phyloP scores from a whole-genome alignment of 495 filamentous ascomycete genomes.

The Neurospora hispaniola region DNA sequence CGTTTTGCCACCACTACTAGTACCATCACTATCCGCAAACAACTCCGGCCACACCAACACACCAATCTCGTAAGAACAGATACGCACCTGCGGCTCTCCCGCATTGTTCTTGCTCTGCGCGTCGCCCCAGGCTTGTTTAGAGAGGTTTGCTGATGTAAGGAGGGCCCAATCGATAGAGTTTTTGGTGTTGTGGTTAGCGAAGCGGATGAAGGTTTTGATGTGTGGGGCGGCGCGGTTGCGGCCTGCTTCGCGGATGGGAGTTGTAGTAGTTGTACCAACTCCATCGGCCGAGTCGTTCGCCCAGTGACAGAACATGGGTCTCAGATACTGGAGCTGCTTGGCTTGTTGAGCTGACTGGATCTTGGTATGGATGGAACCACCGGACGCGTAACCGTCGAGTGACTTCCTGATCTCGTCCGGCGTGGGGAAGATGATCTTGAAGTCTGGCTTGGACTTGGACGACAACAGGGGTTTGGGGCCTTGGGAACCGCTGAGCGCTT shows the following conservation, averaged over 20 bases:
- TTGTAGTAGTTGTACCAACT: not conserved
- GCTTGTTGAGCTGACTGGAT: slow-evolving; percentile 54
- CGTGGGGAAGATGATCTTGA: slow-evolving; percentile 71
- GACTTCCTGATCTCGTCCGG: slow-evolving; percentile 66
- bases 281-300: slow-evolving; percentile 40
- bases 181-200: slow-evolving; percentile 40
- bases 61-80: slow-evolving; percentile 78
- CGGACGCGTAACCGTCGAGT: slow-evolving; percentile 68
- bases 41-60: slow-evolving; percentile 78
- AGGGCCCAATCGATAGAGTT: slow-evolving; percentile 93
- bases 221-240: slow-evolving; percentile 78
- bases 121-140: slow-evolving; percentile 85
- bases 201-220: slow-evolving; percentile 84
- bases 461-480: not conserved
- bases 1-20: not conserved
- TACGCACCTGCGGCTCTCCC: slow-evolving; percentile 44
- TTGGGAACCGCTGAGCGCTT: slow-evolving; percentile 29
- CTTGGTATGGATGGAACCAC: slow-evolving; percentile 75
- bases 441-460: slow-evolving; percentile 15
- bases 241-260: slow-evolving; percentile 30
- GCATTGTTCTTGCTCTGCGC: slow-evolving; percentile 24
- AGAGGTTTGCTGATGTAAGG: slow-evolving; percentile 76
- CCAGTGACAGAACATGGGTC: slow-evolving; percentile 64
- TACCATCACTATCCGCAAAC: slow-evolving; percentile 25
- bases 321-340: slow-evolving; percentile 67